Evolutionary conservation across 805 yeast species (phyloP), one percentile per base, ranked within the genome.

Genomic region (Teunomyces kruisii): DNA sequence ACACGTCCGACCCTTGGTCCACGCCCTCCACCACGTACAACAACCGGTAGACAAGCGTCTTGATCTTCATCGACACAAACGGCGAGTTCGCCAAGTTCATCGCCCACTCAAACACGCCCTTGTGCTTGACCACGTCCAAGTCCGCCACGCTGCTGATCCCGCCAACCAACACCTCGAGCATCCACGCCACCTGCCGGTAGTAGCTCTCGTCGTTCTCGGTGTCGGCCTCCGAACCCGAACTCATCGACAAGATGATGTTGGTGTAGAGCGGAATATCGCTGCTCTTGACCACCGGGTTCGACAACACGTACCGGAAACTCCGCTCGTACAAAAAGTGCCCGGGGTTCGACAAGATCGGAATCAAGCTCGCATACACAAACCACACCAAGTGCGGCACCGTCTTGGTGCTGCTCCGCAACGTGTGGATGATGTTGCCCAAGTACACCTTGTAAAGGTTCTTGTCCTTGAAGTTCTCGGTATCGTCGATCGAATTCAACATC

Each of bases 311-410:
- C 47, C 84, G 76, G 54, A 74, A 80, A 0, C 81, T 79, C 52
- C 80, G 80, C 50, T 90, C 96, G 61, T 84, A 87, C 15, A 92
- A 61, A 53, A 74, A 76, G 50, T 88, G 92, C 0, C 83, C 80
- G 0, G 97, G 96, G 49, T 83, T 80, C 5, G 73, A 61, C 46
- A 88, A 59, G 1, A 88, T 69, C 2, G 80, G 77, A 3, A 81
- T 65, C 31, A 89, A 59, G 42, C 78, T 74, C 0, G 88, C 76
- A 32, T 83, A 62, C 44, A 80, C 58, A 13, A 72, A 65, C 64
- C 85, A 78, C n/a, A 83, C 67, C 13, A 84, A 50, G 3, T 83
- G 75, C 0, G 81, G 55, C 5, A 76, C 39, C 1, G 37, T 44
- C 36, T 8, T 44, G 47, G 48, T 42, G 52, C 58, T 12, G 40